Base-by-base conservation (phyloP, 2,329 filamentous ascomycete species). In the Apiospora hydei region DNA sequence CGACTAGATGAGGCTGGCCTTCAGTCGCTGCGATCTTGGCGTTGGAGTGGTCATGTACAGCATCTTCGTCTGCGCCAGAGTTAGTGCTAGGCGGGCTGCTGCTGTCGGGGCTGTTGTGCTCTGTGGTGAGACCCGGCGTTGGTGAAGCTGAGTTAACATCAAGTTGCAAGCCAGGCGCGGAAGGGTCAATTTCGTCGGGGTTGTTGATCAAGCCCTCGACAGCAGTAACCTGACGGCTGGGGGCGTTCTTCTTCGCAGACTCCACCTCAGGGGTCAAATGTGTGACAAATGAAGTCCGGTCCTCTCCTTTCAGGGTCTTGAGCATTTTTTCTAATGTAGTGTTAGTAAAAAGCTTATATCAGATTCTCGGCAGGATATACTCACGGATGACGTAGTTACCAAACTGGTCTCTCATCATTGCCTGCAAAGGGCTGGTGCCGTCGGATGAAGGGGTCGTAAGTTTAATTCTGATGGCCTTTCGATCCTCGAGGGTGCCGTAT, bases 321-420 rank as follows among this genome's bases (percentile, higher is more conserved):
- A 97, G 85, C 6, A 98, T 87, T 84, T 95, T 97, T 84, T 98
- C 94, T 97, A 79, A 38, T 11, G 57, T 16, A 66, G 26, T 16
- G 57, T 66, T 41, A 66, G 57, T 41, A 21, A 10, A 21, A 7
- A 6, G 16, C 38, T 21, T 14, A 11, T 34, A 49, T 46, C 43
- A 16, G 3, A 11, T 34, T 34, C 7, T 4, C 5, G 11, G 4
- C 68, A 61, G 14, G 30, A n/a, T 30, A 30, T 14, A 90, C 94
- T 90, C 90, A 97, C 95, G 96, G 74, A 98, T 93, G 7, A 98
- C 96, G 80, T 98, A 99, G 82, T 99, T 99, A 73, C 94, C 96
- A 81, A 92, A 98, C 75, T 94, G 93, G 80, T 99, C 96, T 75
- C 92, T 93, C 88, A 98, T 95, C 83, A 98, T 87, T 30, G 88